Base-by-base conservation (phyloP, 2,329 filamentous ascomycete species). In the Apiospora pterosperma region DNA sequence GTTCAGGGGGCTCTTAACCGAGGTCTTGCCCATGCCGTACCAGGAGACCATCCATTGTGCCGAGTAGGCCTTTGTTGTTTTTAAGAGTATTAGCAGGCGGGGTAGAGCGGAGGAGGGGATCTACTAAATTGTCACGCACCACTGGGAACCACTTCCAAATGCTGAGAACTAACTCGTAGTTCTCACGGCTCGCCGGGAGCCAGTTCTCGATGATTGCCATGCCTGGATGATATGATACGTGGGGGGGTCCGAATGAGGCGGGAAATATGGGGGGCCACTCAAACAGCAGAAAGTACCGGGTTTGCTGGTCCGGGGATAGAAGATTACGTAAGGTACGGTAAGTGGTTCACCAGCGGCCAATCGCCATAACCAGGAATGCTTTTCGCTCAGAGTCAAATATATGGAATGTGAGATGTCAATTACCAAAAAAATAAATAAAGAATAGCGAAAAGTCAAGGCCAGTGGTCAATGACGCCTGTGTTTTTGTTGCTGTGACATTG, bases 1-100 rank as follows among this genome's bases (percentile, higher is more conserved):
- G 79, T 99, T 99, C 75, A 96, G 82, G 14, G 80, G 80, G 71
- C 90, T 93, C 3, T 83, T 74, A 21, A 88, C 84, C 4, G 93
- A 97, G 3, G 94, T 97, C 79, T 98, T 98, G 76, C 96, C 96
- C 82, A 95, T 93, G 61, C 92, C 92, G 76, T 97, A 96, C 85
- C 88, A 97, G 63, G 87, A 85, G n/a, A 84, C 80, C 64, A 89
- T 65, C 90, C 91, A 96, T 87, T 97, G 93, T 25, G 87, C 62
- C 1, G 88, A 85, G 0, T 89, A 89, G 68, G 93, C 73, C 93
- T 97, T 66, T 7, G 58, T 52, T 44, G 21, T 28, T 8, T 28
- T 25, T n/a, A n/a, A n/a, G n/a, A n/a, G n/a, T n/a, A 60, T 16
- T 14, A 36, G 34, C 36, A n/a, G 36, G 67, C 62, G 68, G 64